These are phyloP conservation scores for Lentinula boryana DNA, from an alignment of 768 basidiomycete genomes.

Conservation along the genomic window DNA sequence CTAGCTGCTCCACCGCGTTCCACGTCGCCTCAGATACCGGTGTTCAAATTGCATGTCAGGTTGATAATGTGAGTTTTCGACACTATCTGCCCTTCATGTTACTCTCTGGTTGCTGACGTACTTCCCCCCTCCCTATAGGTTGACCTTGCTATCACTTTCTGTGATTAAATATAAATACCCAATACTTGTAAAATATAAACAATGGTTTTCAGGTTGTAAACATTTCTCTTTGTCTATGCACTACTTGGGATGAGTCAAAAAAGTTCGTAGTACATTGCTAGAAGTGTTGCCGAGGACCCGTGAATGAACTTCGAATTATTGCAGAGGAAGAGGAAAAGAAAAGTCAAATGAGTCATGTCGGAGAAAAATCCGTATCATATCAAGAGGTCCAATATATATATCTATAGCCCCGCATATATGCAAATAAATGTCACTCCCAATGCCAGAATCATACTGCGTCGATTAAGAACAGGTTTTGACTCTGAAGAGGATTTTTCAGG, in stretches of 20 bases:
- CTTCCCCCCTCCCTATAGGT: neutral
- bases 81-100: neutral
- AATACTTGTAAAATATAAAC: too few relatives aligned
- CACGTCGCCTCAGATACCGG: conserved; percentile 17
- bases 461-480: neutral
- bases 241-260: too few relatives aligned
- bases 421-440: neutral
- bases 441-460: neutral
- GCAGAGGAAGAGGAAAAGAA: too few relatives aligned
- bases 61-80: conserved; percentile 17
- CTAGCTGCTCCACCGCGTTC: conserved; percentile 26
- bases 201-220: too few relatives aligned
- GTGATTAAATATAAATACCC: neutral
- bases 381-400: neutral
- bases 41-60: conserved; percentile 28
- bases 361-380: neutral
- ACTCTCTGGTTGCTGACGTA: neutral
- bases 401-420: neutral
- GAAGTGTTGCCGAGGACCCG: too few relatives aligned
- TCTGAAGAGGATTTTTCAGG: neutral
- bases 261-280: too few relatives aligned
- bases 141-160: conserved; percentile 6
- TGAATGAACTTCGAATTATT: too few relatives aligned
- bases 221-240: too few relatives aligned
- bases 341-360: too few relatives aligned